Evolutionary conservation across 208 protist genomes (phyloP).

Genomic region (Leishmania gerbilli): DNA sequence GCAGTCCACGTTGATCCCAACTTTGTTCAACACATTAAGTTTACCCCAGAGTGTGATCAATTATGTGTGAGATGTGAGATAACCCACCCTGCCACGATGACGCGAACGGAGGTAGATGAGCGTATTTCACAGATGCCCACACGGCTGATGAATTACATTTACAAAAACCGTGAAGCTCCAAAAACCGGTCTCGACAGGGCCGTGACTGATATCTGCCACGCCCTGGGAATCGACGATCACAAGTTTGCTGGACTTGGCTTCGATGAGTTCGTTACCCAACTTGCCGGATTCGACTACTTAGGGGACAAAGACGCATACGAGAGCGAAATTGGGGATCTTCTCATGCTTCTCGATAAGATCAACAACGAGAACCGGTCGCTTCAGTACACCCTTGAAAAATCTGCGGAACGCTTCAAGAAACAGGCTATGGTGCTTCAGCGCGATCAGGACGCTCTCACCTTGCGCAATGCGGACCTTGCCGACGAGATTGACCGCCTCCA

Average conservation of each 20-base stretch:
- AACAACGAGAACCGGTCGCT: constrained; percentile 58
- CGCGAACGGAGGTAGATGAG: constrained; percentile 24
- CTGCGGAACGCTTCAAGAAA: constrained; percentile 53
- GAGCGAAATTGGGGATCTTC: constrained; percentile 61
- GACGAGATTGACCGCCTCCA: constrained; percentile 48
- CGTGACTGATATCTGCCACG: constrained; percentile 47
- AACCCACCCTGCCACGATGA: constrained; percentile 37
- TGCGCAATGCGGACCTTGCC: constrained; percentile 42
- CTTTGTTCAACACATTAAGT: constrained; percentile 34
- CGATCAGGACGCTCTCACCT: constrained; percentile 45
- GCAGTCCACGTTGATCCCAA: constrained; percentile 45
- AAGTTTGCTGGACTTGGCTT: constrained; percentile 44
- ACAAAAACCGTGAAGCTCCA: constrained; percentile 30
- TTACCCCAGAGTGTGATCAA: constrained; percentile 13
- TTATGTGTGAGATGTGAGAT: constrained; percentile 40
- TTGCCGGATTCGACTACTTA: constrained; percentile 36
- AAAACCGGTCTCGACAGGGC: constrained; percentile 49
- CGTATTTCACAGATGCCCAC: constrained; percentile 37
- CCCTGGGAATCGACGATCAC: constrained; percentile 36
- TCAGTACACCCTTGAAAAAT: constrained; percentile 60
- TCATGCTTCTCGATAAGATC: constrained; percentile 63
- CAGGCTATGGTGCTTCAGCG: constrained; percentile 48
- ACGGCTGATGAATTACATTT: constrained; percentile 46
- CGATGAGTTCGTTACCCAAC: constrained; percentile 47
- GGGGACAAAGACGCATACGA: constrained; percentile 64